Evolutionary conservation across 768 basidiomycete genomes (phyloP), one percentile per base, ranked within the genome.

Genomic region (Cubamyces sp.): DNA sequence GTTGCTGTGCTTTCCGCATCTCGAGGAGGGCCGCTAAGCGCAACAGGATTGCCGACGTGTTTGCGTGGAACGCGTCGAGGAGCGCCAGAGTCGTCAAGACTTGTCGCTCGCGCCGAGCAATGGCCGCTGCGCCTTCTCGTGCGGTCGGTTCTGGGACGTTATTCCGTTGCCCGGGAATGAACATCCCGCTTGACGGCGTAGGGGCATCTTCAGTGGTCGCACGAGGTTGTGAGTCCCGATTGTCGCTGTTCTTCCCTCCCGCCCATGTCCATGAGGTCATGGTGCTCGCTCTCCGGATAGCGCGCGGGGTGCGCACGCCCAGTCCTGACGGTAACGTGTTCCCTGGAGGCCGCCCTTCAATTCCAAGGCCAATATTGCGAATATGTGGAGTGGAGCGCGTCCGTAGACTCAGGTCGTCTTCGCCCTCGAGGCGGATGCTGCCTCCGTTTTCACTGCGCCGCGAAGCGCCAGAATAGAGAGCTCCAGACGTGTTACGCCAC

Each of bases 1-100:
- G 84, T 81, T 66, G 89, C 82, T 30, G 86, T 81, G 65, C 88
- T 84, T 73, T 90, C 83, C 7, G 86, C 84, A 65, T 86, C 84
- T 48, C 86, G 78, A 84, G 61, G 69, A 71, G 14, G 69, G 47
- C 46, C 70, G 75, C 48, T 68, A 82, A 70, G 68, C 79, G 70
- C 30, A 62, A 51, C 12, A 72, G 68, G 19, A 69, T 49, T 14
- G 60, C 54, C 19, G 68, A 50, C 34, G 67, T 71, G 57, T 73
- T 64, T 34, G 65, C 60, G 43, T 90, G 88, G 74, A 91, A 87
- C 1, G 85, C 85, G 61, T 88, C 86, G 42, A 91, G 76, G 4
- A 91, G 71, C 16, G 85, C 82, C 59, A 87, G 78, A 26, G 85
- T 87, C 56, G 81, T 81, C 46, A 74, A 55, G 4, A 76, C 54